A percentile compares a stretch with the other conserved stretches of the same genome.
phyloP scores from a whole-genome alignment of 768 basidiomycete genomes.

The Pleurotus salmoneostramineus region DNA sequence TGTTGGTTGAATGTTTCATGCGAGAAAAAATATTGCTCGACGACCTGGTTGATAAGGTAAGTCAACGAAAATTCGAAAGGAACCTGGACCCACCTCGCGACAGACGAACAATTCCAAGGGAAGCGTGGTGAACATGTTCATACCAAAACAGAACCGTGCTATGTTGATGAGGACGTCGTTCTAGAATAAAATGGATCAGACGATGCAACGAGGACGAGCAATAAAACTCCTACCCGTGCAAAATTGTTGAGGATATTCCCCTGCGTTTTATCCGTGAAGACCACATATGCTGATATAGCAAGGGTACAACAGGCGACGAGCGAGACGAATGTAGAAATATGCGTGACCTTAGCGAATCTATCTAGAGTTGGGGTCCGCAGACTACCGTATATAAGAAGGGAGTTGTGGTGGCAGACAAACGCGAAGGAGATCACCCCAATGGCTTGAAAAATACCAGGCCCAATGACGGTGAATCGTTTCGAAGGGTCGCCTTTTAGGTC shows the following conservation, averaged over 20 bases:
- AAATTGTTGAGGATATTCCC: constrained; percentile 99
- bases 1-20: constrained; percentile 78
- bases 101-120: constrained; percentile 97
- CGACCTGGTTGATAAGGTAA: constrained; percentile 50
- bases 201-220: background rate
- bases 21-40: constrained; percentile 95
- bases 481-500: constrained; percentile 76
- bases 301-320: constrained; percentile 82
- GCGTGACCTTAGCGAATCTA: constrained; percentile 89
- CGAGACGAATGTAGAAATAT: constrained; percentile 83
- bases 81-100: constrained; percentile 63
- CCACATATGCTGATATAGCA: constrained; percentile 80
- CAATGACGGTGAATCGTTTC: constrained; percentile 70
- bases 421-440: constrained; percentile 98
- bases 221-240: constrained; percentile 46
- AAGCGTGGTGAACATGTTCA: constrained; percentile 98
- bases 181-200: constrained; percentile 26
- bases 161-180: constrained; percentile 90
- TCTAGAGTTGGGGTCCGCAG: constrained; percentile 91
- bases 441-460: constrained; percentile 85
- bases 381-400: constrained; percentile 92
- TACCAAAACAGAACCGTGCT: constrained; percentile 88
- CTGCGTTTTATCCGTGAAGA: constrained; percentile 87
- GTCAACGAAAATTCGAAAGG: background rate
- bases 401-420: constrained; percentile 98